Base-by-base conservation (phyloP, 2,329 filamentous ascomycete species). In the Claviceps monticola region DNA sequence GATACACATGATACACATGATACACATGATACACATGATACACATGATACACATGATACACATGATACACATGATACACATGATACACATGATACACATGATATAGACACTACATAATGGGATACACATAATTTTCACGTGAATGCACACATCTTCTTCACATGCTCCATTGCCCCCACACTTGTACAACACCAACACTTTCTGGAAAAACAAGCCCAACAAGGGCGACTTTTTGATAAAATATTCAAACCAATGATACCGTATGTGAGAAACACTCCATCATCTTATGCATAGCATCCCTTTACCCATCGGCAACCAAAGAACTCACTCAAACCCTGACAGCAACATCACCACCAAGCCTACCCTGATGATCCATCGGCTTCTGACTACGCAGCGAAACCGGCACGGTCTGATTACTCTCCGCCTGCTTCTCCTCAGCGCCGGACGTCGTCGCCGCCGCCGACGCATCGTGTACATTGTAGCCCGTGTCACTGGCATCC, bases 401-500 rank as follows among this genome's bases (percentile, higher is more conserved):
- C 14, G 36, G 46, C 19, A 39, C 21, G 9, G 46, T 5, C 9
- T 48, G 46, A 17, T 23, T 39, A 21, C 19, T 48, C 36, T 48
- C 46, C 3, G 11, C 17, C 11, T 29, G 11, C 5, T 19, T 7
- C 2, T 47, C 45, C 4, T 47, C 34, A 14, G 17, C 8, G 5
- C 37, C 26, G 13, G 34, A 37, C 16, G 11, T 16, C 16, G 11
- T 16, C 21, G 2, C 14, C 7, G 2, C 8, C 19, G 36, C 16
- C 14, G 36, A 26, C 2, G 36, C 39, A 19, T 59, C 64, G n/a
- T 69, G 61, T 11, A 71, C 54, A 0, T 67, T 68, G 54, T 76
- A 76, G 0, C 83, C 83, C 46, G 82, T 87, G 58, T 87, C 84
- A 53, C 76, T 81, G 1, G 76, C 69, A 60, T 87, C 84, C 7